Conservation (phyloP, 192 early-diverging fungal genomes). For the Fimicolochytrium jonesii region DNA sequence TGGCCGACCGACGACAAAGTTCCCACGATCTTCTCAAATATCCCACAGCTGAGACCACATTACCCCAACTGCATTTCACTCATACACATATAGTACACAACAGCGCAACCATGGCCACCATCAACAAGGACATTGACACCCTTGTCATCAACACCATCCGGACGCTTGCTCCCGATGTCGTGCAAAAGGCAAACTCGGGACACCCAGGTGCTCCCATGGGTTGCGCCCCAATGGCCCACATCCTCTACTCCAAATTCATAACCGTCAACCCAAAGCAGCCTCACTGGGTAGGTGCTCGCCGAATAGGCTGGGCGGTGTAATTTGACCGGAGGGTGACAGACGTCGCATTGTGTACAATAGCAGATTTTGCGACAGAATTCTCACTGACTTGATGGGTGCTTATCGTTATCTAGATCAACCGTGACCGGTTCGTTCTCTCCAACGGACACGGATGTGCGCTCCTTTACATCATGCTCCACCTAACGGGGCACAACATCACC, state of each 20-base stretch:
- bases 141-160: constrained; percentile 85
- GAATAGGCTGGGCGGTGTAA: too few species aligned
- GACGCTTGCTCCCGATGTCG: constrained; percentile 81
- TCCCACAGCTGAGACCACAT: too few species aligned
- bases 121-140: constrained; percentile 20
- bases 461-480: constrained; percentile 86
- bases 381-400: too few species aligned
- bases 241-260: constrained; percentile 82
- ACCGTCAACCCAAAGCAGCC: constrained; percentile 83
- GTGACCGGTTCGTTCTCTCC: constrained; percentile 96
- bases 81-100: neutral
- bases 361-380: too few species aligned
- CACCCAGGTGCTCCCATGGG: constrained; percentile 99
- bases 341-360: too few species aligned
- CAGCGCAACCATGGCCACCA: neutral
- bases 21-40: too few species aligned
- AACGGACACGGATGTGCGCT: constrained; percentile 95
- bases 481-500: constrained; percentile 80
- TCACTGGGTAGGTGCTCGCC: constrained; percentile 63
- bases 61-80: too few species aligned
- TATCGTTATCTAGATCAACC: too few species aligned
- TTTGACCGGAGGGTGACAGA: too few species aligned
- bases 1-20: too few species aligned
- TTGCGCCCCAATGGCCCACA: constrained; percentile 89
- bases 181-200: constrained; percentile 84